phyloP scores from a whole-genome alignment of 1,284 basidiomycete genomes.

The Puccinia brachypodii region DNA sequence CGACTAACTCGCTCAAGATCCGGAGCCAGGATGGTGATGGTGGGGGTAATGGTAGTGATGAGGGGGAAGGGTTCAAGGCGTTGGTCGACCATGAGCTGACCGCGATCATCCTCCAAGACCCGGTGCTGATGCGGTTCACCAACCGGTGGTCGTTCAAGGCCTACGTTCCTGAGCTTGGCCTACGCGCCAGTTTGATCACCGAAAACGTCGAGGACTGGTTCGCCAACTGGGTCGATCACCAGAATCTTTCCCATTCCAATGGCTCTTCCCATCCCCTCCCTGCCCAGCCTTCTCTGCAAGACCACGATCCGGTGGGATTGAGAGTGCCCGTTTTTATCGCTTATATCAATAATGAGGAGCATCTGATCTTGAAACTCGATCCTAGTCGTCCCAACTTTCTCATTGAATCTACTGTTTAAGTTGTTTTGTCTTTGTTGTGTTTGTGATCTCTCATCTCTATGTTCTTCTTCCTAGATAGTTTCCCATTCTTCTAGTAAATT shows the following conservation, averaged over 20 bases:
- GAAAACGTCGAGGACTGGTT: conserved; percentile 29
- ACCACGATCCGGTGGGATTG: conserved; percentile 34
- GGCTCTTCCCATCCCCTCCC: not conserved
- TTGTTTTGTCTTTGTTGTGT: not conserved
- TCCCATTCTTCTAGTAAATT: not conserved
- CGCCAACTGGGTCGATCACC: conserved; percentile 1
- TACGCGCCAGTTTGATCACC: conserved; percentile 40
- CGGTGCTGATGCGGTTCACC: conserved; percentile 30
- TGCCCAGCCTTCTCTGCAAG: not conserved
- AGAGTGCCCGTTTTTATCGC: conserved; percentile 33
- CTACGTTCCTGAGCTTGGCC: conserved; percentile 39
- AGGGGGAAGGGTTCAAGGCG: not conserved
- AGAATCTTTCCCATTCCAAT: not conserved
- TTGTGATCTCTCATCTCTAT: not conserved
- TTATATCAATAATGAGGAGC: conserved; percentile 42
- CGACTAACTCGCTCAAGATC: not conserved
- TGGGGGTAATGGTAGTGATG: not conserved
- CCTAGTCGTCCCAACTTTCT: conserved; percentile 9
- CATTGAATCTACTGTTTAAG: conserved; percentile 21
- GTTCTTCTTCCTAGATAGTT: not conserved
- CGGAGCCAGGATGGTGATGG: not conserved
- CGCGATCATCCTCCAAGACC: conserved; percentile 27
- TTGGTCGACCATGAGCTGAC: not conserved
- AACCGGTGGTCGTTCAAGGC: conserved; percentile 44
- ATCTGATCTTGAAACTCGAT: conserved; percentile 40